Base-by-base conservation (phyloP, 2,329 filamentous ascomycete species). In the Dothistroma septosporum region DNA sequence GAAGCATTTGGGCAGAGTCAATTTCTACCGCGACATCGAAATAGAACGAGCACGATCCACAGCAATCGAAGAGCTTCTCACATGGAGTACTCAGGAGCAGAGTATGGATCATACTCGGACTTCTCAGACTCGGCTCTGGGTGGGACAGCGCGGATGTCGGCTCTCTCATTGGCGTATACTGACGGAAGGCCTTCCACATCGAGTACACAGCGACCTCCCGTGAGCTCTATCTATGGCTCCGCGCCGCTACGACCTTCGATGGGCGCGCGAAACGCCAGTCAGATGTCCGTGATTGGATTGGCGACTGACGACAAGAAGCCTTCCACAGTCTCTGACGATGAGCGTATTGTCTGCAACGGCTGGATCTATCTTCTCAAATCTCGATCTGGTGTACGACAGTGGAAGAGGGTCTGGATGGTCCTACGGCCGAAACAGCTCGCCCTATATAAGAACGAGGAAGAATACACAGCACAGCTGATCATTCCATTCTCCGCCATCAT, bases 321-420 rank as follows among this genome's bases (percentile, higher is more conserved):
- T 19, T 12, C 50, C 3, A 32, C 57, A 19, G 28, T 60, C 19
- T 64, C 60, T 28, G 91, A 94, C 64, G 87, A 88, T 0, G 92
- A 96, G 73, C 88, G 92, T 28, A 88, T 97, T n/a, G 84, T 97
- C 49, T 96, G 90, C 83, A 92, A 97, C 73, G 92, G 93, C 55
- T 92, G 91, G 82, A 84, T 97, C 33, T 89, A 90, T 75, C 86
- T 91, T 63, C 83, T 97, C 59, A 91, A 90, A 69, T 90, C 87
- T 63, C 92, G 91, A 70, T 83, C 88, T 22, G 91, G 92, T 9
- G 85, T 99, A 58, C 87, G 89, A 52, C 90, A 96, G 71, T 99
- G 94, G 94, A 97, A 96, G 80, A 88, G 91, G 69, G 83, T 92
- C 61, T 97, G 94, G 94, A 89, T 89, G 12, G 94, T 97, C 0